A percentile compares a stretch with the other conserved stretches of the same genome.
Evolutionary conservation across 2,329 filamentous ascomycete species (phyloP).

Genomic region (Verticillium albo-atrum): DNA sequence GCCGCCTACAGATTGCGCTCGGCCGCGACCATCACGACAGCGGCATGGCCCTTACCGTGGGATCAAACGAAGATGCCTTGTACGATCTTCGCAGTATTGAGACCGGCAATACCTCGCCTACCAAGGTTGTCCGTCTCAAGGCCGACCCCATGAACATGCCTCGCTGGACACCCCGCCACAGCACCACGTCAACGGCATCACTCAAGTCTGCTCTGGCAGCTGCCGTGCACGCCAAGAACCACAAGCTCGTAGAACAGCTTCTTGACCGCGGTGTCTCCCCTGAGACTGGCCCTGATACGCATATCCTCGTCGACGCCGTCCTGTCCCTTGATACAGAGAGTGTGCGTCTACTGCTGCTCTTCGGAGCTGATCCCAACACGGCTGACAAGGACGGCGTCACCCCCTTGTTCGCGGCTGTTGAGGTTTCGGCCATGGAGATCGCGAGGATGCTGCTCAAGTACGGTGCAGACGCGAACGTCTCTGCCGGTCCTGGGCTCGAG

Average conservation of each 20-base stretch:
- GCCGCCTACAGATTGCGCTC: constrained; percentile 1
- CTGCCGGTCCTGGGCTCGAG: constrained; percentile 44
- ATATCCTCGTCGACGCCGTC: constrained; percentile 50
- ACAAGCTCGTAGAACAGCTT: constrained; percentile 52
- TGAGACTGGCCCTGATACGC: constrained; percentile 38
- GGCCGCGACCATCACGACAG: constrained; percentile 18
- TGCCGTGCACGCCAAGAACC: constrained; percentile 53
- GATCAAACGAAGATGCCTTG: constrained; percentile 26
- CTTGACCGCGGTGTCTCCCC: constrained; percentile 53
- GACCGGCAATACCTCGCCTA: constrained; percentile 4
- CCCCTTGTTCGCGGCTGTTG: constrained; percentile 46
- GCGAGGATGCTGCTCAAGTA: constrained; percentile 60
- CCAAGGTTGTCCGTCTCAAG: constrained; percentile 42
- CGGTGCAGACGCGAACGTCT: constrained; percentile 53
- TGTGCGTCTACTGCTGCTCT: constrained; percentile 50
- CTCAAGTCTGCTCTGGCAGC: constrained; percentile 44
- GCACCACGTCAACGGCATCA: constrained; percentile 33
- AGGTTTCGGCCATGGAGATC: constrained; percentile 49
- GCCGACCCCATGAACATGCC: constrained; percentile 47
- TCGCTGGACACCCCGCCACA: constrained; percentile 44
- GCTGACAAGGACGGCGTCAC: constrained; percentile 43
- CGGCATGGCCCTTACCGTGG: constrained; percentile 13
- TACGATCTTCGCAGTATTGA: constrained; percentile 18
- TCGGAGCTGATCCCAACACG: constrained; percentile 53
- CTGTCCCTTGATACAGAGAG: constrained; percentile 46